Evolutionary conservation across 2,329 filamentous ascomycete species (phyloP).

Genomic region (Zymoseptoria tritici): DNA sequence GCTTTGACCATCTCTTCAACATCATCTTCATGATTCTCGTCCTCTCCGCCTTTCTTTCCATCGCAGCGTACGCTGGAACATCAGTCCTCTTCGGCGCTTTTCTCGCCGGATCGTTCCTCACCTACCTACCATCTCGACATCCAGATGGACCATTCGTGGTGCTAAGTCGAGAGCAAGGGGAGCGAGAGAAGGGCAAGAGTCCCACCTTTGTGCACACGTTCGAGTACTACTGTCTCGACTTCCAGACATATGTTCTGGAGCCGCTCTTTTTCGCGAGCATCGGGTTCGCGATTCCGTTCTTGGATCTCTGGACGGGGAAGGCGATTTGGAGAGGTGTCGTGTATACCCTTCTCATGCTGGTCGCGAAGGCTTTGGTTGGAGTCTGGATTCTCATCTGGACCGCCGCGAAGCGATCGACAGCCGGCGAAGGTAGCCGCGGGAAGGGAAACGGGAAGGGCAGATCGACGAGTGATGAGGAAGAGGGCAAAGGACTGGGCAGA

Average conservation of each 20-base stretch:
- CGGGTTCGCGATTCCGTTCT: constrained; percentile 27
- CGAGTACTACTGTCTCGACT: constrained; percentile 39
- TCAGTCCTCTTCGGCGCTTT: constrained; percentile 28
- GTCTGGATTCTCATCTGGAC: constrained; percentile 14
- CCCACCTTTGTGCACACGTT: constrained; percentile 28
- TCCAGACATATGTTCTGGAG: constrained; percentile 31
- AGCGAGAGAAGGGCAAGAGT: constrained; percentile 22
- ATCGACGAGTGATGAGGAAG: not conserved
- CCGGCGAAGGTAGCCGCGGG: not conserved
- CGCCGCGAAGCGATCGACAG: not conserved
- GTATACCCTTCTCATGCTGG: constrained; percentile 25
- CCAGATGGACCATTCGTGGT: constrained; percentile 23
- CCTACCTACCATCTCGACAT: constrained; percentile 24
- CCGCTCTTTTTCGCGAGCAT: constrained; percentile 29
- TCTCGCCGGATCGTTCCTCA: constrained; percentile 26
- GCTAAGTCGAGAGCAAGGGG: constrained; percentile 22
- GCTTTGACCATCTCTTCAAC: constrained; percentile 22
- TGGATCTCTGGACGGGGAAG: constrained; percentile 25
- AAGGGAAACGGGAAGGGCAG: not conserved
- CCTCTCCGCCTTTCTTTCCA: constrained; percentile 24
- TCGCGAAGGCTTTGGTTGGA: constrained; percentile 16
- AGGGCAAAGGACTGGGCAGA: not conserved
- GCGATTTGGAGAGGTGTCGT: constrained; percentile 26
- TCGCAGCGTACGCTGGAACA: constrained; percentile 26
- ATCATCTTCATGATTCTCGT: constrained; percentile 26